A percentile compares a stretch with the other conserved stretches of the same genome.
These are phyloP conservation scores for Cochlearia excelsa DNA, from an alignment of 345 rosid genomes.

Conservation along the genomic window DNA sequence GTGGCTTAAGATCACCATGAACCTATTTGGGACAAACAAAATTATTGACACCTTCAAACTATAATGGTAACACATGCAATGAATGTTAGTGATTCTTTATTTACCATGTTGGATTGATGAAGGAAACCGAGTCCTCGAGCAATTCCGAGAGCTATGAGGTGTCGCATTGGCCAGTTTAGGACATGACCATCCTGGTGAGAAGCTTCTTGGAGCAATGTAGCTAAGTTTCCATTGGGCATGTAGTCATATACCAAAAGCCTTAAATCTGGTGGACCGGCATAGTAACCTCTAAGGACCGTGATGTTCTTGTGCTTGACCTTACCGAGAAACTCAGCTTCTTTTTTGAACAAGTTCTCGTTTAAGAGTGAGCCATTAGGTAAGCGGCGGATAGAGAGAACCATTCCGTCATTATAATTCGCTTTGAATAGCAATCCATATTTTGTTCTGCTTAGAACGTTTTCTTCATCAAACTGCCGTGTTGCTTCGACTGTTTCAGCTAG, in stretches of 20 bases:
- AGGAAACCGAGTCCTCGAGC: constrained; percentile 88
- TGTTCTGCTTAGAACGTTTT: constrained; percentile 82
- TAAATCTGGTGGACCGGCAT: constrained; percentile 71
- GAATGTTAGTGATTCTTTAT: not conserved
- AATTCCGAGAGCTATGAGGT: constrained; percentile 86
- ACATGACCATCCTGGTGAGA: constrained; percentile 98
- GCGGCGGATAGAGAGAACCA: constrained; percentile 83
- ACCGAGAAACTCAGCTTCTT: constrained; percentile 83
- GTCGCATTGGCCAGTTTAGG: constrained; percentile 99
- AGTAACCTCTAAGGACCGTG: constrained; percentile 87
- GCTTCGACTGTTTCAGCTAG: constrained; percentile 85
- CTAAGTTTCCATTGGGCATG: constrained; percentile 97
- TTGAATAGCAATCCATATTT: constrained; percentile 75
- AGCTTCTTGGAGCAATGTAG: constrained; percentile 92
- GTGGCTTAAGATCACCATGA: constrained; percentile 93
- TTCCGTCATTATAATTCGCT: constrained; percentile 82
- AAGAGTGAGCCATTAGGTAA: constrained; percentile 54
- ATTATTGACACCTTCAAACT: not conserved
- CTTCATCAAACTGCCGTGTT: constrained; percentile 85
- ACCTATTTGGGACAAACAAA: constrained; percentile 26
- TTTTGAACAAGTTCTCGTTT: constrained; percentile 64
- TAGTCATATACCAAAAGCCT: constrained; percentile 83
- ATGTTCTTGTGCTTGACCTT: constrained; percentile 84
- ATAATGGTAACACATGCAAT: not conserved
- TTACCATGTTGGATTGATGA: constrained; percentile 57